Base-by-base conservation (phyloP, 208 protist genomes). In the Leishmania amazonensis region DNA sequence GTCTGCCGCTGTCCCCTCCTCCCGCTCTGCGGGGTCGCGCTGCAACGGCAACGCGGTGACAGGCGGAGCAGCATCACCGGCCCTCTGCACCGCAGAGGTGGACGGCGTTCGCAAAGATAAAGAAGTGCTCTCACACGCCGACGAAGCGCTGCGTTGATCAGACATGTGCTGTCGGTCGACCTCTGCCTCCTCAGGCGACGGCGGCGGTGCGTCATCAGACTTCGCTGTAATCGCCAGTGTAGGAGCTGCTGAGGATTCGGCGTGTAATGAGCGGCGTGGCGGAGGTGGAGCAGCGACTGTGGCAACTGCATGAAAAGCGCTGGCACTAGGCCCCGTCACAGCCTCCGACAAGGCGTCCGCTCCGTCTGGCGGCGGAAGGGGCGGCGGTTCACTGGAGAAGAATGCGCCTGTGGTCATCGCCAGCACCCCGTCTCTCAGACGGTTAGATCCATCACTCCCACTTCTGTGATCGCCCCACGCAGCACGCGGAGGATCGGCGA, bases 371-470 rank as follows among this genome's bases (percentile, higher is more conserved):
- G 73, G 78, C 38, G 78, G 73, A 68, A 85, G 72, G 38, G 83
- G 83, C 21, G 83, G 83, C 7, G 83, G 83, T 35, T 76, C 83
- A 45, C 72, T 79, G 0, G 77, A 65, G 49, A 82, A 82, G 31
- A 78, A 35, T 0, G 58, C 5, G n/a, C 28, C 45, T 45, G 51
- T 31, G 35, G 51, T 45, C 53, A 28, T 45, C 49, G 19, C 17
- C 35, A 28, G 15, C 71, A 24, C 47, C 45, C 31, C 35, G 53
- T 62, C 51, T 21, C 51, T 51, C 40, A 40, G 47, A 28, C 5
- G 24, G 19, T 76, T 9, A 38, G 15, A 35, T 8, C 11, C 58
- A 5, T 17, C 75, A 49, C 21, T 35, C 53, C 47, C 54, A 42
- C 31, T 47, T 28, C 70, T 2, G 13, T 51, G 71, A 38, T 42